These are phyloP conservation scores for Aureobasidium pullulans DNA, from an alignment of 2,329 filamentous ascomycete species.

Conservation along the genomic window DNA sequence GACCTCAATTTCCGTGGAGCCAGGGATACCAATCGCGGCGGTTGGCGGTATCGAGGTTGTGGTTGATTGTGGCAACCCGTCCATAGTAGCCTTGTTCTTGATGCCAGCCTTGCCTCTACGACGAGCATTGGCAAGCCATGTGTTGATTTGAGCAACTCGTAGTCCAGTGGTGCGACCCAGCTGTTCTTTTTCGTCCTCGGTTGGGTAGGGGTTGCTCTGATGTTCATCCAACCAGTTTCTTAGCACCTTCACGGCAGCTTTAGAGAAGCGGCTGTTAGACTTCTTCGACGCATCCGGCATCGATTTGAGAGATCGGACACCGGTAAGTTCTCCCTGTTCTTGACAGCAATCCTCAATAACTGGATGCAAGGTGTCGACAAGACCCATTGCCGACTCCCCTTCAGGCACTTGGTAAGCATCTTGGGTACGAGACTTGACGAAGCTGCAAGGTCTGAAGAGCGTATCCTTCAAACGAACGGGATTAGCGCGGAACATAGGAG, in stretches of 20 bases:
- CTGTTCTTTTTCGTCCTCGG: constrained; percentile 75
- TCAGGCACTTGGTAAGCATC: constrained; percentile 16
- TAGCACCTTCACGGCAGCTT: constrained; percentile 69
- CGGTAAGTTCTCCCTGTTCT: constrained; percentile 28
- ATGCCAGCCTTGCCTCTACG: constrained; percentile 67
- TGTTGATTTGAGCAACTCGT: constrained; percentile 75
- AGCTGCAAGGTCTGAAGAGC: constrained; percentile 42
- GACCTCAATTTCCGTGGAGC: constrained; percentile 34
- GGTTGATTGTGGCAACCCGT: constrained; percentile 37
- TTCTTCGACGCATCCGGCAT: constrained; percentile 36
- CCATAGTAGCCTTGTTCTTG: constrained; percentile 57
- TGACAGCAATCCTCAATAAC: constrained; percentile 35
- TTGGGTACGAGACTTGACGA: constrained; percentile 29
- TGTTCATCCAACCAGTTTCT: constrained; percentile 81
- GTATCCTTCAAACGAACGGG: constrained; percentile 22
- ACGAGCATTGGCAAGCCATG: constrained; percentile 87
- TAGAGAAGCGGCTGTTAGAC: constrained; percentile 67
- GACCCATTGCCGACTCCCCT: constrained; percentile 24
- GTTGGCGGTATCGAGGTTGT: constrained; percentile 58
- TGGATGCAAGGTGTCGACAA: constrained; percentile 41
- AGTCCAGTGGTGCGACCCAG: constrained; percentile 73
- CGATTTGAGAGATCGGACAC: constrained; percentile 28
- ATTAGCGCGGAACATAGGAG: background rate
- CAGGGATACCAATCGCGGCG: constrained; percentile 65
- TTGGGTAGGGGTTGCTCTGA: constrained; percentile 77